Evolutionary conservation across 1,284 basidiomycete species (phyloP).

Genomic region (Cutaneotrichosporon spelunceum): DNA sequence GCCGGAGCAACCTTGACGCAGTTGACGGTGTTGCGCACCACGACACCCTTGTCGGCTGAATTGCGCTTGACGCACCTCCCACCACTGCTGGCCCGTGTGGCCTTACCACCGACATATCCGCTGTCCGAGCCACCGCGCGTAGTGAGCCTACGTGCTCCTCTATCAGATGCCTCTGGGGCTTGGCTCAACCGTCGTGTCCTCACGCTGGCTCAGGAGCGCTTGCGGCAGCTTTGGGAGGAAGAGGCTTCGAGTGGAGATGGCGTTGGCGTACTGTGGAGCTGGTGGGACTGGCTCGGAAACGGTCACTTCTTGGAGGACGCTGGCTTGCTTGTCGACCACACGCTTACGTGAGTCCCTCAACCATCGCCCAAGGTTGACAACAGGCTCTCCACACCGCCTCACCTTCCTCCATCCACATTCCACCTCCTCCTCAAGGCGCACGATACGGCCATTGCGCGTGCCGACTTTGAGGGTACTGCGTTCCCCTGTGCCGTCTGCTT

Average conservation of each 20-base stretch:
- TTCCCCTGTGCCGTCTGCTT: constrained; percentile 50
- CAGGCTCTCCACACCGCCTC: background rate
- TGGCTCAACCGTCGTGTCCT: constrained; percentile 27
- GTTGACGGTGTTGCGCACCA: background rate
- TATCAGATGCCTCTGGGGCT: constrained; percentile 12
- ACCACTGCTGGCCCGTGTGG: constrained; percentile 27
- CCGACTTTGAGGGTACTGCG: constrained; percentile 39
- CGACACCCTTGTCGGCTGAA: background rate
- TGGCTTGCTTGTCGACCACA: constrained; percentile 20
- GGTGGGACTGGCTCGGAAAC: constrained; percentile 46
- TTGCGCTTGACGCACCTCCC: constrained; percentile 35
- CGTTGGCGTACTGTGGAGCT: constrained; percentile 38
- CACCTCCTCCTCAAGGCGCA: constrained; percentile 39
- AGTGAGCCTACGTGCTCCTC: constrained; percentile 11
- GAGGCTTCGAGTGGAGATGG: background rate
- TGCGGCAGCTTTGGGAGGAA: constrained; percentile 19
- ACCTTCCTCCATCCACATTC: constrained; percentile 27
- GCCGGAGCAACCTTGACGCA: background rate
- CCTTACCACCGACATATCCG: constrained; percentile 37
- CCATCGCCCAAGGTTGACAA: background rate
- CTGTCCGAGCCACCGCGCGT: constrained; percentile 20
- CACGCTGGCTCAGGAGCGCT: constrained; percentile 5
- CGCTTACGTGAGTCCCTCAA: background rate
- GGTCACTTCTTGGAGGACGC: constrained; percentile 36
- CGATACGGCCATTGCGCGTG: constrained; percentile 32